phyloP scores from a whole-genome alignment of 1,284 basidiomycete species.

The Crepidotus sp. region DNA sequence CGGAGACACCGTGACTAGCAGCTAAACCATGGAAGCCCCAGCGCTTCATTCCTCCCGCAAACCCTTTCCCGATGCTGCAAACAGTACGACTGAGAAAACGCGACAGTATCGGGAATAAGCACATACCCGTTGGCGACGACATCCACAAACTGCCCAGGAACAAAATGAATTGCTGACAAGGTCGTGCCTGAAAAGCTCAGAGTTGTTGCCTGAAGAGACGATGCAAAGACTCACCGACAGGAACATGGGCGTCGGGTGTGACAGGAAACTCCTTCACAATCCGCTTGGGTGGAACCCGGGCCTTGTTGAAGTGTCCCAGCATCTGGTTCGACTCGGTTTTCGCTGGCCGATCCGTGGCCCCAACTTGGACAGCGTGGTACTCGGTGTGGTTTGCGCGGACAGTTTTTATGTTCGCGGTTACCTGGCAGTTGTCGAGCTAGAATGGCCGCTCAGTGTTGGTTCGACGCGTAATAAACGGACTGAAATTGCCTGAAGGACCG shows the following conservation, averaged over 20 bases:
- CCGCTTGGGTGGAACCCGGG: conserved; percentile 79
- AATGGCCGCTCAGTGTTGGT: conserved; percentile 6
- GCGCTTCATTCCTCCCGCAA: conserved; percentile 95
- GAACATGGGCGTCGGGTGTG: conserved; percentile 81
- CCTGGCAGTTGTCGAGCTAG: conserved; percentile 79
- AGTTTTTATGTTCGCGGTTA: conserved; percentile 66
- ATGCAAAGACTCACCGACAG: conserved; percentile 56
- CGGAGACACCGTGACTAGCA: conserved; percentile 94
- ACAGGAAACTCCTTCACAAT: conserved; percentile 88
- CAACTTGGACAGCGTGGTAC: conserved; percentile 84
- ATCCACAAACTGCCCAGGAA: conserved; percentile 96
- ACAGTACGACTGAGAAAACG: conserved; percentile 8
- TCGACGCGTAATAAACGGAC: conserved; percentile 6
- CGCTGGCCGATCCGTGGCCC: conserved; percentile 59
- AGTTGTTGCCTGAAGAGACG: background rate
- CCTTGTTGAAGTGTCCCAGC: conserved; percentile 82
- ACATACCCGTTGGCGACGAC: conserved; percentile 86
- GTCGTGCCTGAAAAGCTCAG: conserved; percentile 57
- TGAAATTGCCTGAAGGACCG: conserved; percentile 76
- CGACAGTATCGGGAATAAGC: conserved; percentile 25
- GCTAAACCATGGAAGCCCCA: conserved; percentile 90
- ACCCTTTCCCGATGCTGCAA: conserved; percentile 88
- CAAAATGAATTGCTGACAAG: conserved; percentile 90
- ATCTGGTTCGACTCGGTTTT: conserved; percentile 69
- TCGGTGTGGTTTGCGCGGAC: conserved; percentile 56